A percentile compares a stretch with the other conserved stretches of the same genome.
Conservation (phyloP, 345 rosid genomes). For the Ailanthus altissimus region DNA sequence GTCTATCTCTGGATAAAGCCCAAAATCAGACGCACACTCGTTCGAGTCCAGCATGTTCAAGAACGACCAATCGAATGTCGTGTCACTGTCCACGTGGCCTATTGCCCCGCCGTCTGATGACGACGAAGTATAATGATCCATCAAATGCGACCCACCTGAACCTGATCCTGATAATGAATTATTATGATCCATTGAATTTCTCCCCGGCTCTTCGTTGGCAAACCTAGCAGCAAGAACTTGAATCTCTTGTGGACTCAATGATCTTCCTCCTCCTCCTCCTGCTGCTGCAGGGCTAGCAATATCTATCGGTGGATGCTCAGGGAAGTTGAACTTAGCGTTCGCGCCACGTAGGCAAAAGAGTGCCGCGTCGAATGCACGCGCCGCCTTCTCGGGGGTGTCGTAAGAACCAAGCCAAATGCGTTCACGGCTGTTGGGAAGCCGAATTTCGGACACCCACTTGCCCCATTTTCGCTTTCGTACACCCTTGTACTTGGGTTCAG, state of each 20-base stretch:
- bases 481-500: slow-evolving; percentile 64
- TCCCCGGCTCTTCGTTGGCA: slow-evolving; percentile 37
- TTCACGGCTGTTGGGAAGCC: slow-evolving; percentile 88
- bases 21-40: slow-evolving; percentile 24
- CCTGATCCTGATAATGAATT: background rate
- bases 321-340: slow-evolving; percentile 69
- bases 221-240: slow-evolving; percentile 57
- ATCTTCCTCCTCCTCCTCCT: slow-evolving; percentile 36
- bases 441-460: slow-evolving; percentile 89
- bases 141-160: background rate
- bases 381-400: slow-evolving; percentile 76
- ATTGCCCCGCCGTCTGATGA: slow-evolving; percentile 19
- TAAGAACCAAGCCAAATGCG: slow-evolving; percentile 91
- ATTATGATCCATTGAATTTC: background rate
- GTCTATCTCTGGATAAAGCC: slow-evolving; percentile 29
- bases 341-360: slow-evolving; percentile 67
- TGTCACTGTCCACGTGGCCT: slow-evolving; percentile 12
- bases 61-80: slow-evolving; percentile 51
- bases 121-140: slow-evolving; percentile 2
- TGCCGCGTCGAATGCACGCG: slow-evolving; percentile 94
- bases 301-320: slow-evolving; percentile 48
- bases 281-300: slow-evolving; percentile 13
- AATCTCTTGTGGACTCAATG: slow-evolving; percentile 53
- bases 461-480: slow-evolving; percentile 95
- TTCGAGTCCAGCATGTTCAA: slow-evolving; percentile 30